Percentiles rank a stretch among this genome's conserved stretches.
These are phyloP conservation scores for Wickerhamiella kurtzmanii DNA, from an alignment of 805 yeast genomes.

Conservation along the genomic window DNA sequence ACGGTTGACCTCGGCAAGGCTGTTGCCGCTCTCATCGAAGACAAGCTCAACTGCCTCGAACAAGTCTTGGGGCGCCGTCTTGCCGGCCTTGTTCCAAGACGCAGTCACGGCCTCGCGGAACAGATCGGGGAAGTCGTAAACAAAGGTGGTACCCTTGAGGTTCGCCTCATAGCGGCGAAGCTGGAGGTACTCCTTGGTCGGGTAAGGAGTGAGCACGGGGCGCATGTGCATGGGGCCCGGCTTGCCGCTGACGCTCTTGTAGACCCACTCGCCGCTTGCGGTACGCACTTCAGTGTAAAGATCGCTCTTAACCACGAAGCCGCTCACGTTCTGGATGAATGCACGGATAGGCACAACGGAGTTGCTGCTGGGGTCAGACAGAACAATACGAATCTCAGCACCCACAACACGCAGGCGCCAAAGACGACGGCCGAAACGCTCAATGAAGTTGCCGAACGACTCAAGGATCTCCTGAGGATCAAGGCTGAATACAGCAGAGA, in stretches of 20 bases:
- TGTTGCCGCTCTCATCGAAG: slow-evolving; percentile 61
- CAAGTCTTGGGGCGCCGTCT: slow-evolving; percentile 48
- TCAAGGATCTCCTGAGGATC: slow-evolving; percentile 93
- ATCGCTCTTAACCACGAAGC: slow-evolving; percentile 93
- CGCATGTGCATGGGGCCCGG: slow-evolving; percentile 98
- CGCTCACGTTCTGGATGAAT: slow-evolving; percentile 88
- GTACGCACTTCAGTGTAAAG: slow-evolving; percentile 89
- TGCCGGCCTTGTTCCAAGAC: slow-evolving; percentile 57
- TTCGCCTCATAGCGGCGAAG: slow-evolving; percentile 98
- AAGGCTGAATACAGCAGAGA: slow-evolving; percentile 88
- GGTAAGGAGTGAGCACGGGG: slow-evolving; percentile 89
- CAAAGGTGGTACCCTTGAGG: slow-evolving; percentile 94
- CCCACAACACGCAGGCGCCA: slow-evolving; percentile 95
- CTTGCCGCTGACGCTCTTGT: slow-evolving; percentile 73
- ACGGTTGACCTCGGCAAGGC: slow-evolving; percentile 74
- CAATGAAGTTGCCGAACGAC: slow-evolving; percentile 95
- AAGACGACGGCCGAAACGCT: slow-evolving; percentile 90
- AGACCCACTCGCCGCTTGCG: slow-evolving; percentile 89
- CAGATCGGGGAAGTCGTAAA: slow-evolving; percentile 96
- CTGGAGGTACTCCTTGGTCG: slow-evolving; percentile 95
- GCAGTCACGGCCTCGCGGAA: slow-evolving; percentile 84
- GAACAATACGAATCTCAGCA: slow-evolving; percentile 93
- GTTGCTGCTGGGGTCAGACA: slow-evolving; percentile 78
- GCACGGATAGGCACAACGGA: slow-evolving; percentile 93
- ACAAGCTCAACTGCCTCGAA: slow-evolving; percentile 75